Conservation (phyloP, 192 early-diverging fungal genomes). For the Helicostylum pulchrum region DNA sequence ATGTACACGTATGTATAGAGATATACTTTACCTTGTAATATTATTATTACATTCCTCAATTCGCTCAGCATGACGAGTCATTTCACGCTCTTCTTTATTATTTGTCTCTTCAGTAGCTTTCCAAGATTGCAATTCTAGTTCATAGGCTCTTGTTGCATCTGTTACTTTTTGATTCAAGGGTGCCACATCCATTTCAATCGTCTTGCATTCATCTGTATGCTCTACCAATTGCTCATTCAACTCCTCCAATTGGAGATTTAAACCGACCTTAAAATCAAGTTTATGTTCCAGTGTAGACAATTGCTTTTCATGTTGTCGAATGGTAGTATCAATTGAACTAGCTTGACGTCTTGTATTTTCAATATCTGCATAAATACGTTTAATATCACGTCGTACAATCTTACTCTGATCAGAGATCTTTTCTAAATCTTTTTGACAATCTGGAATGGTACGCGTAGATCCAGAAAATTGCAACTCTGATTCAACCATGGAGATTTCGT, state of each 20-base stretch:
- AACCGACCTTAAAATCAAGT: not conserved
- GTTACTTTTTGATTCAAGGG: not conserved
- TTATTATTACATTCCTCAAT: not conserved
- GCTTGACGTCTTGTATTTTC: conserved; percentile 33
- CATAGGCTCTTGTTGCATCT: not conserved
- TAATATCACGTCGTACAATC: conserved; percentile 29
- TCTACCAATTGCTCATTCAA: not conserved
- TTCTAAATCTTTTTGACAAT: conserved; percentile 61
- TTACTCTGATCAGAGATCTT: conserved; percentile 6
- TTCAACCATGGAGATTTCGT: conserved; percentile 50
- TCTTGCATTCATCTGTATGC: not conserved
- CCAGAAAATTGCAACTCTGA: conserved; percentile 50
- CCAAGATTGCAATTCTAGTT: not conserved
- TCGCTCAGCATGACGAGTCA: not conserved
- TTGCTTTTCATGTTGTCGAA: conserved; percentile 15
- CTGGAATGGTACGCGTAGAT: conserved; percentile 63
- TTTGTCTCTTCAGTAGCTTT: not conserved
- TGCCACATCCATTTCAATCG: not conserved
- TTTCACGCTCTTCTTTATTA: not conserved
- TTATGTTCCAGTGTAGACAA: not conserved
- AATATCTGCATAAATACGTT: conserved; percentile 39
- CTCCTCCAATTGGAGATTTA: not conserved
- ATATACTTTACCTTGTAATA: not conserved
- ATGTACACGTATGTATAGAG: too few species aligned
- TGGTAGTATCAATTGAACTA: conserved; percentile 40